phyloP scores from a whole-genome alignment of 2,329 filamentous ascomycete genomes.

The Colletotrichum orbiculare region DNA sequence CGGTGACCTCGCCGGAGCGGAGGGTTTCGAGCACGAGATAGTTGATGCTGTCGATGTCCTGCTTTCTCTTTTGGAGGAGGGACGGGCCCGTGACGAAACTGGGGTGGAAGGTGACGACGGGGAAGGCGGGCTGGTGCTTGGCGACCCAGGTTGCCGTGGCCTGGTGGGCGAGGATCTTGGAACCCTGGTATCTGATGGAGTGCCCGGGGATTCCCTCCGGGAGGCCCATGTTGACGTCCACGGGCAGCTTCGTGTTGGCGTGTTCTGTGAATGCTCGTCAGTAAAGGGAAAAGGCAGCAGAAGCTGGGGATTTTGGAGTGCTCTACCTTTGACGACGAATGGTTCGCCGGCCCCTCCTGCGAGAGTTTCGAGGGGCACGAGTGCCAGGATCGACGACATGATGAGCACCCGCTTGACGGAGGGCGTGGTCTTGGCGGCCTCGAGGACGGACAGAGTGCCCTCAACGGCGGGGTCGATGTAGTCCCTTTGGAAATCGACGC shows the following conservation, averaged over 20 bases:
- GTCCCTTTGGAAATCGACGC: slow-evolving; percentile 6
- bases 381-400: slow-evolving; percentile 7
- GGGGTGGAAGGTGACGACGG: slow-evolving; percentile 18
- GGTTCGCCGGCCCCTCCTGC: too few relatives aligned
- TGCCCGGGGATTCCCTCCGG: background rate
- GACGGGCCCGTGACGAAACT: slow-evolving; percentile 8
- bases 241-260: background rate
- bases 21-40: background rate
- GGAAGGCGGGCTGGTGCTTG: background rate
- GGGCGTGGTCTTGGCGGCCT: background rate
- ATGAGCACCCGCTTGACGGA: slow-evolving; percentile 8
- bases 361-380: background rate
- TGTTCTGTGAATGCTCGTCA: background rate
- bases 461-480: slow-evolving; percentile 17
- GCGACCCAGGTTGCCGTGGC: slow-evolving; percentile 9
- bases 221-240: slow-evolving; percentile 15
- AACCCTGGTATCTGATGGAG: slow-evolving; percentile 10
- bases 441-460: slow-evolving; percentile 8
- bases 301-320: background rate
- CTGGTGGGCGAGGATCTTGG: slow-evolving; percentile 27
- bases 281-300: background rate
- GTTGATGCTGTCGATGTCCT: slow-evolving; percentile 7
- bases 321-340: background rate
- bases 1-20: background rate
- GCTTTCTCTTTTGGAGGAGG: slow-evolving; percentile 6